Conservation (phyloP, 2,329 filamentous ascomycete species). For the Talaromyces sp. region DNA sequence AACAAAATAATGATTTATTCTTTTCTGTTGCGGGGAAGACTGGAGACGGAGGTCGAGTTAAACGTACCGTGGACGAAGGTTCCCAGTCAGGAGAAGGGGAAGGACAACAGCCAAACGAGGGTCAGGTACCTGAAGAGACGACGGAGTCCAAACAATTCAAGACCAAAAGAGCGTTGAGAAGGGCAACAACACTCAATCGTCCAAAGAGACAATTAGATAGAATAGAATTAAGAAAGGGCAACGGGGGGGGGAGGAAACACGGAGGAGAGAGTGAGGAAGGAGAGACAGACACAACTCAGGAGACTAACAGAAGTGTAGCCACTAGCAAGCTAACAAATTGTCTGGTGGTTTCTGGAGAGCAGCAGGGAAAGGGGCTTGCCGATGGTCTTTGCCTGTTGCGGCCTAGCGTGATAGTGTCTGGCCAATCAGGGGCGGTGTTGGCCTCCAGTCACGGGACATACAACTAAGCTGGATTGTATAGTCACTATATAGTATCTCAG, state of each 20-base stretch:
- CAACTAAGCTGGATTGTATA: constrained; percentile 5
- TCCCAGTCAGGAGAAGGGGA: constrained; percentile 19
- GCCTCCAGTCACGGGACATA: constrained; percentile 13
- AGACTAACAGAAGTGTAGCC: constrained; percentile 11
- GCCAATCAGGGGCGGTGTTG: constrained; percentile 3
- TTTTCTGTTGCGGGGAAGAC: constrained; percentile 8
- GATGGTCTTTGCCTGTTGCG: background rate
- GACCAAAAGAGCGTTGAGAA: constrained; percentile 6
- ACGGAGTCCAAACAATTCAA: constrained; percentile 7
- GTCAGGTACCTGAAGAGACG: constrained; percentile 2
- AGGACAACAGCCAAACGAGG: constrained; percentile 11
- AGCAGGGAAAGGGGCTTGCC: constrained; percentile 15
- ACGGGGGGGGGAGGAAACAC: background rate
- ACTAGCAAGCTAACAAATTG: constrained; percentile 11
- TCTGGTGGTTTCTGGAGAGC: constrained; percentile 5
- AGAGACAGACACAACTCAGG: constrained; percentile 14
- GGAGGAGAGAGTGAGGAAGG: constrained; percentile 7
- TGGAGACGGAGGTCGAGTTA: background rate
- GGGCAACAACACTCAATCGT: constrained; percentile 11
- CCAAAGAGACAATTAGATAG: constrained; percentile 13
- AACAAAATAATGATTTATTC: background rate
- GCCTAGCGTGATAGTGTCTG: background rate
- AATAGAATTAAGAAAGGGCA: constrained; percentile 1
- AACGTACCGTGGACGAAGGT: constrained; percentile 18
- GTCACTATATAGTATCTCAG: no score